A percentile compares a stretch with the other conserved stretches of the same genome.
Conservation (phyloP, 257 asterid species). For the Ophiorrhiza pumila region DNA sequence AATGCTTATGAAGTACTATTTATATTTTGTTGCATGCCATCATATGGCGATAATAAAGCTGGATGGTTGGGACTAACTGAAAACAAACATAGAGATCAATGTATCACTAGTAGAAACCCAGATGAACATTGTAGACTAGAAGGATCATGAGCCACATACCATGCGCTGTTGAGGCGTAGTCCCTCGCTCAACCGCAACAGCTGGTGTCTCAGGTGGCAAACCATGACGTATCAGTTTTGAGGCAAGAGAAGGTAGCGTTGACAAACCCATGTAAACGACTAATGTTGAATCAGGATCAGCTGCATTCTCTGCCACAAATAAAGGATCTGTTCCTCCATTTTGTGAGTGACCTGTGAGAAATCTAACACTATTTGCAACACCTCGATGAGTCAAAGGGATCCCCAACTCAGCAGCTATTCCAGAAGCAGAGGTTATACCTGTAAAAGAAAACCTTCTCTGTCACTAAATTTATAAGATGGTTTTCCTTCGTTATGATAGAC, state of each 20-base stretch:
- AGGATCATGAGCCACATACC: constrained; percentile 25
- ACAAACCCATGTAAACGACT: constrained; percentile 90
- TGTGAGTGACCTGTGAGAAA: constrained; percentile 92
- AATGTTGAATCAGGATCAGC: constrained; percentile 89
- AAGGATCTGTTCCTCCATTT: constrained; percentile 92
- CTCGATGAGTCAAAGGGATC: constrained; percentile 95
- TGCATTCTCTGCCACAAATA: constrained; percentile 82
- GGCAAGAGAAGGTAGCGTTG: constrained; percentile 88
- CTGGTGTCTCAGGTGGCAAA: constrained; percentile 82
- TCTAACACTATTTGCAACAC: constrained; percentile 81
- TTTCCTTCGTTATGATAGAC: neutral
- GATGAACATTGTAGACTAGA: neutral
- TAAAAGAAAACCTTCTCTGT: constrained; percentile 10
- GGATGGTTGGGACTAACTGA: too few species aligned
- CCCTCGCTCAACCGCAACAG: constrained; percentile 94
- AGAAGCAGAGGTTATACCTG: constrained; percentile 98
- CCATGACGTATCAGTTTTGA: constrained; percentile 65
- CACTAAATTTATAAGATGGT: neutral
- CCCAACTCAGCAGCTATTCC: constrained; percentile 98
- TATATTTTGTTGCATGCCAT: neutral
- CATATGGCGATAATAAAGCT: neutral
- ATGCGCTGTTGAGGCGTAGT: constrained; percentile 92
- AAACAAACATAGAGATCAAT: neutral
- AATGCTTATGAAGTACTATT: neutral
- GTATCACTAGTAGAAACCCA: neutral